Percentiles rank a stretch among this genome's conserved stretches.
These are phyloP conservation scores for Tetrapisispora fleetii DNA, from an alignment of 805 yeast genomes.

Conservation along the genomic window DNA sequence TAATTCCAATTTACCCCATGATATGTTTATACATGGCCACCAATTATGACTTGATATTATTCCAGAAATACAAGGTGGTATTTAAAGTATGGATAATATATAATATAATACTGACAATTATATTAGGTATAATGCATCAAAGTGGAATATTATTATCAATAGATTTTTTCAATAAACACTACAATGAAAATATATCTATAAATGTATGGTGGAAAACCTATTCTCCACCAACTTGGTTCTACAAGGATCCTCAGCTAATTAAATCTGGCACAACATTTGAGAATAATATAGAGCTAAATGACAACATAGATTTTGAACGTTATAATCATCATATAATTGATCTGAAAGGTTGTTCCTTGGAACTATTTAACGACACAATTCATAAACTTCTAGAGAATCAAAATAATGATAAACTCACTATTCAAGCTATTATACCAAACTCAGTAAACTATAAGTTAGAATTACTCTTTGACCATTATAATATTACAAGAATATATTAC, in stretches of 20 bases:
- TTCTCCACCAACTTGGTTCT: constrained; percentile 85
- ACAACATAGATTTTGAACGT: constrained; percentile 8
- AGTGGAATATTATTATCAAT: constrained; percentile 77
- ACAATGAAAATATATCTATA: constrained; percentile 21
- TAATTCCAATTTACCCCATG: constrained; percentile 70
- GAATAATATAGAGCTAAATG: constrained; percentile 14
- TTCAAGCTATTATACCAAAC: constrained; percentile 1
- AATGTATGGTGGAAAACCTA: constrained; percentile 91
- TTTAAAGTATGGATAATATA: constrained; percentile 47
- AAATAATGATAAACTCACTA: neutral
- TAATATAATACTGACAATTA: constrained; percentile 45
- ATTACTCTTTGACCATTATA: constrained; percentile 10
- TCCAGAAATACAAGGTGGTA: neutral
- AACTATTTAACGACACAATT: constrained; percentile 18
- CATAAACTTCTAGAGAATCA: constrained; percentile 6
- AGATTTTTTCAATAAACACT: constrained; percentile 10
- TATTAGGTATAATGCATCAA: constrained; percentile 83
- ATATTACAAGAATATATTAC: constrained; percentile 26
- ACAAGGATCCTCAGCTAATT: constrained; percentile 25
- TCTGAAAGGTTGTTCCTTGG: constrained; percentile 36
- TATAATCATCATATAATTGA: constrained; percentile 31
- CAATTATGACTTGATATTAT: neutral
- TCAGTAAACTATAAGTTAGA: constrained; percentile 5
- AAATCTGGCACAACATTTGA: constrained; percentile 16
- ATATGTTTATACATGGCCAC: constrained; percentile 37